Evolutionary conservation across 208 protist species (phyloP), one percentile per base, ranked within the genome.

Genomic region (Acanthamoeba triangularis): DNA sequence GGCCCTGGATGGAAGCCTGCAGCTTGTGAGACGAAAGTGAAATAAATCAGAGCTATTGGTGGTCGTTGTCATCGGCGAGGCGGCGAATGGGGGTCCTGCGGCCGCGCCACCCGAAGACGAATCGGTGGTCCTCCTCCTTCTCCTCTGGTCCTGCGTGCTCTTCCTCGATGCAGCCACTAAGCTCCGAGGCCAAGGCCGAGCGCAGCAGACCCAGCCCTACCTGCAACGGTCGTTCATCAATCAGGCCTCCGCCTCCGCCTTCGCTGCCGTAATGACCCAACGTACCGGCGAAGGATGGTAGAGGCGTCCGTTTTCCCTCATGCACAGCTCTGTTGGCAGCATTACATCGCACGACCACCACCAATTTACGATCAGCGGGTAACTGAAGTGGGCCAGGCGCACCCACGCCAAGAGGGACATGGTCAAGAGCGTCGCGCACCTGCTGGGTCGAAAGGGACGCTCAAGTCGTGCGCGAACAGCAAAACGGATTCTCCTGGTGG

Each of bases 241-340:
- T 41, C 37, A 41, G 37, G 2, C 37, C 37, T 41, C 37, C 37
- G 3, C 37, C 37, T 41, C 37, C n/a, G n/a, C n/a, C n/a, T n/a
- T n/a, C n/a, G n/a, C n/a, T n/a, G n/a, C n/a, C n/a, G n/a, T n/a
- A n/a, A n/a, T n/a, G n/a, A n/a, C n/a, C n/a, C n/a, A n/a, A n/a
- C n/a, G 65, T 74, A 74, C 65, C 13, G 65, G 65, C 28, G 65
- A 74, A 16, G 65, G 65, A 30, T 74, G 65, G 33, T 74, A 74
- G 65, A 74, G 65, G 1, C 65, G 65, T 13, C 65, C 65, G 65
- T 74, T 74, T 0, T 74, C 65, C 65, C 13, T 74, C 65, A 74
- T 37, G 8, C 65, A 37, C 65, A 74, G 65, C 25, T 13, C 65
- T 74, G 1, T 13, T 30, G 65, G n/a, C 3, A 41, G 37, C 37